Percentiles rank a stretch among this genome's conserved stretches.
Evolutionary conservation across 2,329 filamentous ascomycete genomes (phyloP).

Genomic region (Macrophomina phaseolina): DNA sequence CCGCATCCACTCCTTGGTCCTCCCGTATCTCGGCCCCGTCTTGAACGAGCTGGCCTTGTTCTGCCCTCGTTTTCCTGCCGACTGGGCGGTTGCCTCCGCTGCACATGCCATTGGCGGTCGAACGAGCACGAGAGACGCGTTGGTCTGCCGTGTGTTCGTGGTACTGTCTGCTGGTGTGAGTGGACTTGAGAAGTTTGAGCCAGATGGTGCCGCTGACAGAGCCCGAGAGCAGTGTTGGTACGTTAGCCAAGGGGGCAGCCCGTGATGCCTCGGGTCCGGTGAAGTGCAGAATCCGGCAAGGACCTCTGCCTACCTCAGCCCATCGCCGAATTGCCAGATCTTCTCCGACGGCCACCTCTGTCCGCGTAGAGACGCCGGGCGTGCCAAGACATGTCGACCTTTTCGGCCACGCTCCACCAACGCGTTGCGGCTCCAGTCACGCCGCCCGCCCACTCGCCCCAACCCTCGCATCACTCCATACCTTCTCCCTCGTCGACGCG

Average conservation of each 20-base stretch:
- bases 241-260: not conserved
- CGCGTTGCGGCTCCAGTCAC: constrained; percentile 34
- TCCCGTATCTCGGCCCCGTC: not conserved
- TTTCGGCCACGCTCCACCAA: constrained; percentile 18
- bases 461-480: constrained; percentile 37
- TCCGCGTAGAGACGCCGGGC: not conserved
- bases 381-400: constrained; percentile 23
- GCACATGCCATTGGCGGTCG: too few species aligned
- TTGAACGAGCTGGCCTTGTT: constrained; percentile 23
- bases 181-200: not conserved
- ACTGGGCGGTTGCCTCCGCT: too few species aligned
- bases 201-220: constrained; percentile 2
- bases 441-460: constrained; percentile 46
- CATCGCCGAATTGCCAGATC: not conserved
- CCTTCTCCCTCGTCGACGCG: constrained; percentile 35
- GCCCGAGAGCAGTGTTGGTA: not conserved
- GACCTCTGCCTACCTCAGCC: not conserved
- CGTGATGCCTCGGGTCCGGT: constrained; percentile 1
- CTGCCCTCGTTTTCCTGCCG: not conserved
- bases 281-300: constrained; percentile 1
- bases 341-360: not conserved
- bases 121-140: too few species aligned
- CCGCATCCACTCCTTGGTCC: not conserved
- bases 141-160: too few species aligned
- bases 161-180: not conserved